Conservation (phyloP, 2,329 filamentous ascomycete genomes). For the Ceratocystis huliohia region DNA sequence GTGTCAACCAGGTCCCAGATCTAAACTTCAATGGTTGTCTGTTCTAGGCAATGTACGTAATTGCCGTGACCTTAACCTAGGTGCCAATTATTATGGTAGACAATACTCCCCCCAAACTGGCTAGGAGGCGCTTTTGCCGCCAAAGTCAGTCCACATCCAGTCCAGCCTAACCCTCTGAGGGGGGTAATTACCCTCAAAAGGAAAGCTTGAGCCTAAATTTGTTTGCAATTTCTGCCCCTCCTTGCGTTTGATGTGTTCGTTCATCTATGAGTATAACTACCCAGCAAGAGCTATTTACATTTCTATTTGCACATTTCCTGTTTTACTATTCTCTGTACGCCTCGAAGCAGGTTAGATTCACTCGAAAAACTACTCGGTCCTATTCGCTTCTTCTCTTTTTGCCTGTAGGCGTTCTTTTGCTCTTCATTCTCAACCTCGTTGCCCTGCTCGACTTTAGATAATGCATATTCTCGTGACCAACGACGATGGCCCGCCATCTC, state of each 20-base stretch:
- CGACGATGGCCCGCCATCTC: constrained; percentile 69
- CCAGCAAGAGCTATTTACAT: background rate
- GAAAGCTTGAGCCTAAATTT: constrained; percentile 1
- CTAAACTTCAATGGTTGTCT: too few species aligned
- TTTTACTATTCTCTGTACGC: constrained; percentile 16
- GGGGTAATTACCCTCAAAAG: background rate
- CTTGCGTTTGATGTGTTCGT: background rate
- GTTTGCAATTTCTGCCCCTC: constrained; percentile 12
- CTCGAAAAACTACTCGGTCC: background rate
- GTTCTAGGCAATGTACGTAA: background rate
- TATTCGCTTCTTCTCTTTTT: constrained; percentile 5
- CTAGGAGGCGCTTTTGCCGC: background rate
- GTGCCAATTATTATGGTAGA: background rate
- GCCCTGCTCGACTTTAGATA: constrained; percentile 21
- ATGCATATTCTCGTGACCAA: constrained; percentile 60
- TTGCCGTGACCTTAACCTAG: background rate
- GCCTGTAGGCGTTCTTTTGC: background rate
- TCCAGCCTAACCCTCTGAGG: background rate
- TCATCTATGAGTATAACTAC: background rate
- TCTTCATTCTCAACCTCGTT: background rate
- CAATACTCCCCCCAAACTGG: background rate
- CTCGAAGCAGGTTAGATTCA: background rate
- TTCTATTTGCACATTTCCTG: background rate
- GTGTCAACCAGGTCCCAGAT: too few species aligned
- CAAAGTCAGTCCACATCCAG: constrained; percentile 2